Base-by-base conservation (phyloP, 2,329 filamentous ascomycete species). In the Colletotrichum gloeosporioides region DNA sequence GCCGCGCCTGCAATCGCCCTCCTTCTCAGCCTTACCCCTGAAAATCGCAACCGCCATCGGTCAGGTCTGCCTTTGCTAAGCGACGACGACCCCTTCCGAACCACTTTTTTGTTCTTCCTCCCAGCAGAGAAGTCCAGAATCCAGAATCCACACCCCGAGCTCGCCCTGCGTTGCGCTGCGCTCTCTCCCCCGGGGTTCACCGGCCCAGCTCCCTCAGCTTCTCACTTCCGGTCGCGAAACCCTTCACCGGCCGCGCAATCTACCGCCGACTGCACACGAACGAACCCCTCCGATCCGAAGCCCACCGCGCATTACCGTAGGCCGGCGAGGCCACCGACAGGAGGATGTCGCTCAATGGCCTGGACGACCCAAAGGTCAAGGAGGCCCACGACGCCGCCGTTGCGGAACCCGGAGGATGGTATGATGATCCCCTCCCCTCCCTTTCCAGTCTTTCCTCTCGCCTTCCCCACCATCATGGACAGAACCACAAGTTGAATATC, bases 351-450 rank as follows among this genome's bases (percentile, higher is more conserved):
- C 90, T 99, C 86, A 98, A 98, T 92, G 97, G 97, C 79, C 90
- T 99, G 87, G 96, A 98, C 88, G 91, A 92, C 87, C 88, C 91
- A 80, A 91, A 92, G 83, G 91, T 99, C 86, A 92, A 93, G 86
- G 95, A 98, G 87, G 96, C 96, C 82, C 93, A 98, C 86, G 94
- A 96, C 83, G 89, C 92, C 81, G 95, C 95, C 73, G 89, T 93
- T 80, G 91, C 91, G 76, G 97, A 99, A 86, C 92, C 95, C 75
- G 96, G 96, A 88, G 96, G 96, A 93, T 99, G 97, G 97, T 99
- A 91, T 86, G 94, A 91, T 86, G 94, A 74, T 62, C 64, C 77
- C 75, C 73, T 69, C 59, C 69, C 53, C 70, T 53, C 44, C 59
- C 59, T 34, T 62, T 32, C 29, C 59, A 62, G 59, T 62, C 18